Evolutionary conservation across 768 basidiomycete species (phyloP).

Genomic region (Butyriboletus loyo): DNA sequence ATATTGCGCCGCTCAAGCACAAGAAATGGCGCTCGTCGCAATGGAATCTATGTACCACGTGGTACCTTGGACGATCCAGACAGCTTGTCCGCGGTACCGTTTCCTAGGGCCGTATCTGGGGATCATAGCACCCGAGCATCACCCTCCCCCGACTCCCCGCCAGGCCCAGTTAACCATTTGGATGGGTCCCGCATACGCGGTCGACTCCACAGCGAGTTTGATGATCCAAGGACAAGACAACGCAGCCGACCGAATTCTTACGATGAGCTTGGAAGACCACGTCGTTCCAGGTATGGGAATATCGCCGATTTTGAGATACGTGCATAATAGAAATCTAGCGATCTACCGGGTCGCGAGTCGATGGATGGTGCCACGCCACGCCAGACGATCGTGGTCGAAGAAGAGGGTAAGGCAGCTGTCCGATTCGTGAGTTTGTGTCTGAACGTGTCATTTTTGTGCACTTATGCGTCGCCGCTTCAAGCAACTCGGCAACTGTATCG

Average conservation of each 20-base stretch:
- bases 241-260: conserved; percentile 62
- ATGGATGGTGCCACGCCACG: conserved; percentile 63
- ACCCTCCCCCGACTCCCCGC: conserved; percentile 38
- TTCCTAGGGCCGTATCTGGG: conserved; percentile 58
- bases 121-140: conserved; percentile 39
- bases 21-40: conserved; percentile 45
- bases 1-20: conserved; percentile 59
- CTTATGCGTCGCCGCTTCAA: conserved; percentile 32
- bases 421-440: conserved; percentile 65
- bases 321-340: conserved; percentile 58
- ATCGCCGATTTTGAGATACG: conserved; percentile 61
- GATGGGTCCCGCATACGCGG: conserved; percentile 45
- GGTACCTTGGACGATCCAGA: conserved; percentile 34
- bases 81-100: conserved; percentile 51
- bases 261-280: conserved; percentile 60
- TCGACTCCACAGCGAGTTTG: conserved; percentile 74
- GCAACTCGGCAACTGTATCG: conserved; percentile 98
- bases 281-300: conserved; percentile 68
- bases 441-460: conserved; percentile 1
- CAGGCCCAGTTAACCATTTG: conserved; percentile 24
- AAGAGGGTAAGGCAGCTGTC: conserved; percentile 76
- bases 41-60: conserved; percentile 46
- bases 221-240: conserved; percentile 49
- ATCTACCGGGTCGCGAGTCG: conserved; percentile 58
- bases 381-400: conserved; percentile 70